Evolutionary conservation across 805 yeast genomes (phyloP), one percentile per base, ranked within the genome.

Genomic region (Wilhelminamyces savonicus): DNA sequence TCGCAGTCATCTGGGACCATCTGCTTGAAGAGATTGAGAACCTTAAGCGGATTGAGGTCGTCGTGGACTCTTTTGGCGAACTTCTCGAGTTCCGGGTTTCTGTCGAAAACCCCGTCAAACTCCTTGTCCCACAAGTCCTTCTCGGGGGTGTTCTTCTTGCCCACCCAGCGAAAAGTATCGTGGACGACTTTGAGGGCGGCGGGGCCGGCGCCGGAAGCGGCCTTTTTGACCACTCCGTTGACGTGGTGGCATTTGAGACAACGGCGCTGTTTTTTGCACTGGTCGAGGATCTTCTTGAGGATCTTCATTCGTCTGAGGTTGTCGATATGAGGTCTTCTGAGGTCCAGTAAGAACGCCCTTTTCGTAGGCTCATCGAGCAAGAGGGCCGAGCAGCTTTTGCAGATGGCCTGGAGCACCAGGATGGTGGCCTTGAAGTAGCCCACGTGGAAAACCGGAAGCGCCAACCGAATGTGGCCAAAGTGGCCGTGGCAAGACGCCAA

Each of bases 401-500:
- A 92, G 37, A 92, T 78, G 31, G 84, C 76, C 56, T 92, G 98
- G 32, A 92, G 60, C 23, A 92, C 87, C 49, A 78, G 82, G 41
- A 92, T 82, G 14, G 86, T 82, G 24, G 88, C 79, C 54, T 90
- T 90, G 70, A 92, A 92, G 56, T 88, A 92, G 13, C 99, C 99
- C 27, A 92, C 92, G 51, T 92, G 98, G 62, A 90, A 92, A 10
- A 88, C 97, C 2, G 99, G 99, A 26, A 92, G 65, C 0, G 97
- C 95, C 30, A 92, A 69, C 47, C 85, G 76, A 40, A 92, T 75
- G 50, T 94, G 96, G 24, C 99, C 99, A 55, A 92, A 92, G 62
- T 92, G 99, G 35, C 99, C 99, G 60, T 90, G 97, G 56, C 99
- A 92, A 2, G 95, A 74, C 0, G 95, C 95, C 40, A 92, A 62